Base-by-base conservation (phyloP, 305 asterid species). In the Fraxinus angustifolia region DNA sequence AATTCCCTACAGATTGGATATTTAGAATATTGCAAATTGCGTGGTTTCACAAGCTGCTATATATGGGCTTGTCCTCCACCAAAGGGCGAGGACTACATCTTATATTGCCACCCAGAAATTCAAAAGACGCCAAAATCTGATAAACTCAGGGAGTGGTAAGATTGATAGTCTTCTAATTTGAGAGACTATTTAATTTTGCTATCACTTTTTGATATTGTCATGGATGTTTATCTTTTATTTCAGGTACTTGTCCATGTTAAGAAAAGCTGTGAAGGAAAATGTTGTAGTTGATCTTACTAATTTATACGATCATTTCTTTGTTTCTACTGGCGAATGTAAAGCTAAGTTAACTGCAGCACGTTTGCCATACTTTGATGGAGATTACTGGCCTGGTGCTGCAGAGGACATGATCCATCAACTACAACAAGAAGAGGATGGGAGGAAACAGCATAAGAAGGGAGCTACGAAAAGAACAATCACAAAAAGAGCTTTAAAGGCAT, bases 331-430 rank as follows among this genome's bases (percentile, higher is more conserved):
- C 53, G 99, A 95, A 87, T 88, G 95, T 85, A 94, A 87, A 90
- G 93, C 99, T 81, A 94, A 92, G 88, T 92, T 93, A 80, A 97
- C 99, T 85, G 99, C 99, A 75, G 84, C 97, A 80, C 92, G 99
- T 70, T 83, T 97, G 85, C 99, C 99, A 36, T 97, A 97, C 86
- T 97, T 97, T 76, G 97, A 95, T 86, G 99, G 98, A 82, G 99
- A 97, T 87, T 97, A 97, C 84, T 97, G 99, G 99, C 99, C 99
- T 82, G 99, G 98, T 85, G 98, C 99, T 80, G 99, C 99, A 6
- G 99, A 97, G 90, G 97, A 97, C 87, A 97, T 93, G 90, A 89
- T 97, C 81, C 81, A 78, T 86, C 97, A 92, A 86, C 89, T 97
- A 84, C 97, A 92, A 85, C 97, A 97, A 88, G 98, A 94, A 81